Conservation (phyloP, 345 rosid genomes). For the Rubroshorea leprosula region DNA sequence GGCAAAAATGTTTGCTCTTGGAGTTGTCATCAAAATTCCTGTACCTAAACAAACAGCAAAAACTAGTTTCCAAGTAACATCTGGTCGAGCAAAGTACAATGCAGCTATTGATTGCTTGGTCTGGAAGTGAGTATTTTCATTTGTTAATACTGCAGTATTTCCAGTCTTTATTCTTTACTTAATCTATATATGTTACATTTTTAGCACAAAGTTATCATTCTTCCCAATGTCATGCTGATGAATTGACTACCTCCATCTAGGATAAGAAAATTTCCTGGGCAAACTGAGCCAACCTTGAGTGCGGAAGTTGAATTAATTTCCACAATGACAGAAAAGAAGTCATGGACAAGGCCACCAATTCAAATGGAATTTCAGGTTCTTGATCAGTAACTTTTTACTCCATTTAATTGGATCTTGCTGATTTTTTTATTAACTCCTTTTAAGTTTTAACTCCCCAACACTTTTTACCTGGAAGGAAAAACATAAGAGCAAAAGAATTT, state of each 20-base stretch:
- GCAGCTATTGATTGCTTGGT: conserved; percentile 94
- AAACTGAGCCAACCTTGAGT: conserved; percentile 95
- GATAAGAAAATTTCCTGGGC: conserved; percentile 97
- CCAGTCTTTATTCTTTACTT: neutral
- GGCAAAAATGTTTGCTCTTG: conserved; percentile 98
- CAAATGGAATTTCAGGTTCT: conserved; percentile 98
- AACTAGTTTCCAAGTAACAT: conserved; percentile 92
- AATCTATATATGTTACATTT: neutral
- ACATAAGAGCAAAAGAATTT: too few relatives aligned
- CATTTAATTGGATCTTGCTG: too few relatives aligned
- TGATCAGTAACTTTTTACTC: conserved; percentile 12
- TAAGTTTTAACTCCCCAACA: too few relatives aligned
- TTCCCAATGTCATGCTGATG: neutral
- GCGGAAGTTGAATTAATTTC: conserved; percentile 96
- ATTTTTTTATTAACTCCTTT: too few relatives aligned
- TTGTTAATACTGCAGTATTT: neutral
- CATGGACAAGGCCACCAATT: conserved; percentile 96
- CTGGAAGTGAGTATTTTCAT: conserved; percentile 79
- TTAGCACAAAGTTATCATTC: neutral
- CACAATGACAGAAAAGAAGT: conserved; percentile 88
- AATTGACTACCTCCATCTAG: conserved; percentile 27
- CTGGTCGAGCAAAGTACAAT: conserved; percentile 96
- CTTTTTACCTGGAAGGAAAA: too few relatives aligned
- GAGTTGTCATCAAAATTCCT: conserved; percentile 95
- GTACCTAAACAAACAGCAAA: conserved; percentile 99